Conservation (phyloP, 805 yeast species). For the Hanseniaspora hatyaiensis region DNA sequence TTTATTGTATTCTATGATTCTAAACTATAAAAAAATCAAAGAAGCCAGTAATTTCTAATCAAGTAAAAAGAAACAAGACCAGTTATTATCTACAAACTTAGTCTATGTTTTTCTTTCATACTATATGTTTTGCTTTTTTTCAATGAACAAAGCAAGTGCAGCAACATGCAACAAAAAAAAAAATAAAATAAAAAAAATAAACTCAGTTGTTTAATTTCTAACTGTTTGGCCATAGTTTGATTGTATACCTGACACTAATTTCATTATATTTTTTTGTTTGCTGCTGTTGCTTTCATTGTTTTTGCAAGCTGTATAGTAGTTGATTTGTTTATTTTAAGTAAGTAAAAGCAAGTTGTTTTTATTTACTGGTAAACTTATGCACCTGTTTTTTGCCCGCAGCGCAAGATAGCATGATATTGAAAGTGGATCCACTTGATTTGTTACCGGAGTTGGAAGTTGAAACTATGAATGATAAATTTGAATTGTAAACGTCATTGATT, state of each 20-base stretch:
- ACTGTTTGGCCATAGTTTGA: constrained; percentile 8
- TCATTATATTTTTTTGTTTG: not conserved
- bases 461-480: not conserved
- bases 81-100: constrained; percentile 6
- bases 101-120: no score
- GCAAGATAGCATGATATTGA: constrained; percentile 14
- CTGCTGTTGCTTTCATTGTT: no score
- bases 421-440: not conserved
- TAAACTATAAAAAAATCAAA: not conserved
- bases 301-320: not conserved
- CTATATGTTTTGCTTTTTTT: no score
- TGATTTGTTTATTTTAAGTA: not conserved
- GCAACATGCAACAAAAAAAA: not conserved
- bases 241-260: not conserved
- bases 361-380: not conserved
- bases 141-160: no score
- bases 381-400: constrained; percentile 15
- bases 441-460: not conserved
- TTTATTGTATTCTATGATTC: no score
- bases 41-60: not conserved
- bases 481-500: not conserved
- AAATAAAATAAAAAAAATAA: not conserved
- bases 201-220: no score
- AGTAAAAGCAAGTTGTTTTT: not conserved
- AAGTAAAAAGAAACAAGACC: no score